Evolutionary conservation across 202 grass and related monocot genomes (phyloP), one percentile per base, ranked within the genome.

Genomic region (Digitaria exilis): DNA sequence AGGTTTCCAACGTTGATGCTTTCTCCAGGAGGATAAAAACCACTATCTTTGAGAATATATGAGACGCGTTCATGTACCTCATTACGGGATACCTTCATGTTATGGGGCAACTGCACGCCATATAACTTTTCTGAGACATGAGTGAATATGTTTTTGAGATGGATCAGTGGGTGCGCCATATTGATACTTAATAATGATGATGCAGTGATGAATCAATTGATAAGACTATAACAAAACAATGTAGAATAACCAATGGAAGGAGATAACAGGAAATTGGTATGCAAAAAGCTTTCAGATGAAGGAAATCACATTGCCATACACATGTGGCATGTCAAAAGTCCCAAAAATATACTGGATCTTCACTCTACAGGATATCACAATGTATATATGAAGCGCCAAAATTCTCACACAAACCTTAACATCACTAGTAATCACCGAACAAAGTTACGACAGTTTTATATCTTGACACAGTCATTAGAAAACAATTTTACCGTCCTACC

Each of bases 51-150:
- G 4, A 78, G 57, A 63, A 78, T 78, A 18, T 10, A 32, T 64
- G 75, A 78, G 17, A 78, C 57, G 13, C 9, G 39, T n/a, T 31
- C 25, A 48, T 32, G 17, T 6, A 62, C 39, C 57, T 78, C 57
- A 0, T 32, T 21, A 78, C 14, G 74, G 4, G 56, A 14, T 24
- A 77, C 3, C 24, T 44, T 39, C 8, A 77, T 44, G 37, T 41
- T 57, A 76, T 46, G 15, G 12, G 67, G 67, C 41, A 70, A 41
- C 67, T 70, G 67, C 67, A 70, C 15, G 15, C 6, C 66, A 69
- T 45, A 31, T 12, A 45, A 51, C 16, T 41, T 50, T 51, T 50
- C 19, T 50, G 14, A 69, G 65, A 50, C 24, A 19, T 16, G 14
- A 65, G 9, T 24, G n/a, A 9, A 11, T 11, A 24, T 57, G 21